Evolutionary conservation across 805 yeast species (phyloP).

Genomic region (Wickerhamomyces subpelliculosus): DNA sequence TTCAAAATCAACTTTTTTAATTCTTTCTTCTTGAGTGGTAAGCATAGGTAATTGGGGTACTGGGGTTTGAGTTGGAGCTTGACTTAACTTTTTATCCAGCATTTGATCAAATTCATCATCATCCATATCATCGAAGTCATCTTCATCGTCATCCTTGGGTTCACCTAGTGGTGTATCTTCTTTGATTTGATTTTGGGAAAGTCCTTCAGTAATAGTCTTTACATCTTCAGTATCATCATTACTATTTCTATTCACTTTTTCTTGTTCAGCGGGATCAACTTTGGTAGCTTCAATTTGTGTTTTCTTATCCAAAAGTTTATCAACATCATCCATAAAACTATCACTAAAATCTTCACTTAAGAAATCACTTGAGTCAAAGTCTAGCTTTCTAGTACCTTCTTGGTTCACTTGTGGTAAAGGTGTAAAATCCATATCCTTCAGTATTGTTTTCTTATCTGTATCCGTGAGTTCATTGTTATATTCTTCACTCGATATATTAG

Average conservation of each 20-base stretch:
- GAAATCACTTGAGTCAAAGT: constrained; percentile 14
- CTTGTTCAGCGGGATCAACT: neutral
- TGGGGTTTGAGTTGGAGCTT: neutral
- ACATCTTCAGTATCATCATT: neutral
- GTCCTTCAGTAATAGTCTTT: neutral
- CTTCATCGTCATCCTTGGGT: constrained; percentile 4
- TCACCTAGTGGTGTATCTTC: neutral
- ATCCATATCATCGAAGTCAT: constrained; percentile 8
- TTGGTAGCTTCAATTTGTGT: neutral
- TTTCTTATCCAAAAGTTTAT: constrained; percentile 3
- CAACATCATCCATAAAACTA: constrained; percentile 15
- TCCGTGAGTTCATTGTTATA: too few species aligned
- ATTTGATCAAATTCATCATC: constrained; percentile 14
- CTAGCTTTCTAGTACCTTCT: neutral
- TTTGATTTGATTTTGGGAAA: neutral
- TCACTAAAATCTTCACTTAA: constrained; percentile 21
- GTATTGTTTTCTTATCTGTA: too few species aligned
- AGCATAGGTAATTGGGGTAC: neutral
- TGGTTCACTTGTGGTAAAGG: neutral
- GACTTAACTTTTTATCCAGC: constrained; percentile 8
- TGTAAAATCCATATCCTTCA: too few species aligned
- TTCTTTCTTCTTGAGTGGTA: constrained; percentile 18
- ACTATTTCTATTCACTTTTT: neutral
- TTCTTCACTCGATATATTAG: too few species aligned
- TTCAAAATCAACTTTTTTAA: constrained; percentile 12